These are phyloP conservation scores for Penicillium riverlandense DNA, from an alignment of 495 filamentous ascomycete genomes.

Conservation along the genomic window DNA sequence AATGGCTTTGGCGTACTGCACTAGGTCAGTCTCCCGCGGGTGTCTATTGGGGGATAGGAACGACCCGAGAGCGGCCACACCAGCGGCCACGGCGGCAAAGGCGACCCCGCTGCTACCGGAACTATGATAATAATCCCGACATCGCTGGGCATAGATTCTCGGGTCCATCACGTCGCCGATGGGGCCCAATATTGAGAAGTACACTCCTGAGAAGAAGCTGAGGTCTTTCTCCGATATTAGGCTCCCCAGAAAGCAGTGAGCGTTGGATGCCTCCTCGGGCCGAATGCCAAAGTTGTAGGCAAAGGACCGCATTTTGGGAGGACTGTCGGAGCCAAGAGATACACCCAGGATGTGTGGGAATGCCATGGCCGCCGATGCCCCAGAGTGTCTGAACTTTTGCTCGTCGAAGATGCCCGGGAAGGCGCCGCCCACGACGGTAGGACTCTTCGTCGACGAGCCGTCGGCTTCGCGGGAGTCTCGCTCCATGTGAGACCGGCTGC, in stretches of 20 bases:
- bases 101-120: slow-evolving; percentile 11
- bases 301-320: slow-evolving; percentile 19
- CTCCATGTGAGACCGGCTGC: slow-evolving; percentile 4
- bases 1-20: slow-evolving; percentile 25
- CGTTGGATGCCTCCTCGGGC: slow-evolving; percentile 20
- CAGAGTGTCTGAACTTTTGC: slow-evolving; percentile 23
- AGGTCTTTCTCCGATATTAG: slow-evolving; percentile 24
- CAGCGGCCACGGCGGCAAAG: slow-evolving; percentile 23
- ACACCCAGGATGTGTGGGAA: slow-evolving; percentile 25
- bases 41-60: slow-evolving; percentile 21
- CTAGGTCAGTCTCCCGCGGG: slow-evolving; percentile 20
- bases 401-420: slow-evolving; percentile 23
- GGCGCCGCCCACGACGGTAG: slow-evolving; percentile 7
- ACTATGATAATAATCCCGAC: slow-evolving; percentile 19
- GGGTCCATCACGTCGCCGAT: slow-evolving; percentile 19
- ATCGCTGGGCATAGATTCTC: slow-evolving; percentile 22
- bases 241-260: slow-evolving; percentile 12
- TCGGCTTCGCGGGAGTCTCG: slow-evolving; percentile 4
- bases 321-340: slow-evolving; percentile 20
- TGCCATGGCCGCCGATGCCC: slow-evolving; percentile 25
- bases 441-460: slow-evolving; percentile 11
- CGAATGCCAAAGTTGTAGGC: slow-evolving; percentile 29
- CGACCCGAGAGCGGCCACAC: slow-evolving; percentile 21
- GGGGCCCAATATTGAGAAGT: slow-evolving; percentile 16
- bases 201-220: slow-evolving; percentile 10